Conservation (phyloP, 2,329 filamentous ascomycete genomes). For the Exserohilum rostratum region DNA sequence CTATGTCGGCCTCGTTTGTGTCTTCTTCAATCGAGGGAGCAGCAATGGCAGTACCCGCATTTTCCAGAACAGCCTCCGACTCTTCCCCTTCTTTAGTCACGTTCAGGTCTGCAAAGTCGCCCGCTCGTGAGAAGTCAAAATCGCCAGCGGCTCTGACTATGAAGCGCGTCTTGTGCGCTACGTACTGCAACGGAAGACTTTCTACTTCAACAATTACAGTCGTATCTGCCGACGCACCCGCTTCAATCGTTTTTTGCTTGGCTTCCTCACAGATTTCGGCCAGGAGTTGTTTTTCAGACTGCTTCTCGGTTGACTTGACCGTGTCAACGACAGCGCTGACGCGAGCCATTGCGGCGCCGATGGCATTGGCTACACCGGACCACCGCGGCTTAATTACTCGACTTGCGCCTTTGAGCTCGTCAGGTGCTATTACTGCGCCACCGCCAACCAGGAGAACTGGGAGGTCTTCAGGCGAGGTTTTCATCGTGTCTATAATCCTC, state of each 20-base stretch:
- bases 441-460: conserved; percentile 69
- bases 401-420: conserved; percentile 62
- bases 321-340: conserved; percentile 58
- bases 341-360: conserved; percentile 67
- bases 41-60: conserved; percentile 8
- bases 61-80: conserved; percentile 8
- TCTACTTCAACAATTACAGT: conserved; percentile 47
- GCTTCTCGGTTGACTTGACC: conserved; percentile 48
- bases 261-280: conserved; percentile 48
- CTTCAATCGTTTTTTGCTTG: conserved; percentile 48
- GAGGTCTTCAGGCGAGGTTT: conserved; percentile 65
- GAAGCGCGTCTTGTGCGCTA: conserved; percentile 57
- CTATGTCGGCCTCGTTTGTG: conserved; percentile 20
- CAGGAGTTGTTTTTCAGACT: conserved; percentile 41
- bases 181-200: conserved; percentile 62
- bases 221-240: conserved; percentile 44
- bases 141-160: conserved; percentile 65
- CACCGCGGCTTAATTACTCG: conserved; percentile 62
- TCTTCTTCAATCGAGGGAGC: conserved; percentile 26
- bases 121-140: conserved; percentile 47
- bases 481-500: conserved; percentile 65
- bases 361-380: conserved; percentile 67
- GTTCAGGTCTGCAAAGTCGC: conserved; percentile 35
- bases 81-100: conserved; percentile 27
- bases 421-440: conserved; percentile 64